Evolutionary conservation across 2,329 filamentous ascomycete species (phyloP).

Genomic region (Acrocalymma vagum): DNA sequence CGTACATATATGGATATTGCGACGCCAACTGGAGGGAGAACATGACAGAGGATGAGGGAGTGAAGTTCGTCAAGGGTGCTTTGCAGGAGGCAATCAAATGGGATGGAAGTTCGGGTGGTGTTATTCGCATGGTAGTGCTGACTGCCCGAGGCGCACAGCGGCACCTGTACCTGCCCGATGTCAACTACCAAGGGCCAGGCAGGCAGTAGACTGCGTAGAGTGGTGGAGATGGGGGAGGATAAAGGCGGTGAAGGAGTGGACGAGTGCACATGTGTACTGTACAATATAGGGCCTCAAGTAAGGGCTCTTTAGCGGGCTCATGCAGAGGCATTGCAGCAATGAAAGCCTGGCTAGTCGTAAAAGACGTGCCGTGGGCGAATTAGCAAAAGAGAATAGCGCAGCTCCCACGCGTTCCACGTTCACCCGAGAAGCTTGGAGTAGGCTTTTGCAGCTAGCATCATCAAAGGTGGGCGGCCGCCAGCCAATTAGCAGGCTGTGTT

Average conservation of each 20-base stretch:
- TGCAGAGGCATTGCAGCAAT: too few relatives aligned
- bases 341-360: too few relatives aligned
- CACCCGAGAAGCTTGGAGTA: too few relatives aligned
- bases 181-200: conserved; percentile 79
- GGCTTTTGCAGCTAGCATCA: too few relatives aligned
- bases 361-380: too few relatives aligned
- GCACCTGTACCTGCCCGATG: conserved; percentile 93
- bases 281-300: too few relatives aligned
- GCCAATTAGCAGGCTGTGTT: too few relatives aligned
- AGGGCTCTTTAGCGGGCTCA: too few relatives aligned
- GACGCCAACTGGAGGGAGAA: conserved; percentile 94
- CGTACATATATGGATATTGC: conserved; percentile 99
- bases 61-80: conserved; percentile 91
- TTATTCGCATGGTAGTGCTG: conserved; percentile 97
- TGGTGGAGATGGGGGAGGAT: conserved; percentile 7
- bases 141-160: conserved; percentile 88
- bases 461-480: too few relatives aligned
- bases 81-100: conserved; percentile 97
- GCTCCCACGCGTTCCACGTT: too few relatives aligned
- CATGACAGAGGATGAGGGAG: conserved; percentile 91
- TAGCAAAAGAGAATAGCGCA: too few relatives aligned
- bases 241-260: conserved; percentile 4
- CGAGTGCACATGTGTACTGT: neutral
- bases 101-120: conserved; percentile 98
- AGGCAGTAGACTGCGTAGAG: conserved; percentile 48